These are phyloP conservation scores for Pseudomicrostroma phylloplanum DNA, from an alignment of 1,284 basidiomycete genomes.

Conservation along the genomic window DNA sequence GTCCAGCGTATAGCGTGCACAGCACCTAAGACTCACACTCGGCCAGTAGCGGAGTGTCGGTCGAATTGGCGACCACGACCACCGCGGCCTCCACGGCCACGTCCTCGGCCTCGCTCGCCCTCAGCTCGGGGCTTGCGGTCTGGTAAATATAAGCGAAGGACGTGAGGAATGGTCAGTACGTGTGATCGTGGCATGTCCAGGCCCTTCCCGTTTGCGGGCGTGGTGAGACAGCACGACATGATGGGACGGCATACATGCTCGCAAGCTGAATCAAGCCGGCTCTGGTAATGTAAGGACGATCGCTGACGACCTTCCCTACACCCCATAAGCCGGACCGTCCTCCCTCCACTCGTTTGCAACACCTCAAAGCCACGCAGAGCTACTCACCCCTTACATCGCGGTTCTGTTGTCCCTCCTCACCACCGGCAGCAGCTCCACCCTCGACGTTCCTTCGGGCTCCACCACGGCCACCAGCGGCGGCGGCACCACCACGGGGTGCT, in stretches of 20 bases:
- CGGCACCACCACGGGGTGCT: constrained; percentile 5
- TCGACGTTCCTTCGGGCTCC: constrained; percentile 13
- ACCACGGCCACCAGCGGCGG: constrained; percentile 10
- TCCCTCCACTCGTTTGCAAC: no score
- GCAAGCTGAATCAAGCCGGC: no score
- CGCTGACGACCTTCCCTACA: no score
- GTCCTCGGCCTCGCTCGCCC: constrained; percentile 50
- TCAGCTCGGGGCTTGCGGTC: constrained; percentile 33
- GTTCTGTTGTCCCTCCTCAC: constrained; percentile 12
- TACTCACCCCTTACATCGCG: constrained; percentile 7
- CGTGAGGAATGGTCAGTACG: neutral
- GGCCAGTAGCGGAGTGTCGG: constrained; percentile 75
- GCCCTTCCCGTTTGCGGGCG: no score
- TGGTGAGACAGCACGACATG: no score
- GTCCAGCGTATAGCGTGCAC: neutral
- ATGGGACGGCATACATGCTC: no score
- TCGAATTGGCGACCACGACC: constrained; percentile 69
- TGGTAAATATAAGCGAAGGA: neutral
- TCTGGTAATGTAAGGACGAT: no score
- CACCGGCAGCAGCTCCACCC: constrained; percentile 7
- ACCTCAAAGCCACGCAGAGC: neutral
- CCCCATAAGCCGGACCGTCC: no score
- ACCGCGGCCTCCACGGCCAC: constrained; percentile 52
- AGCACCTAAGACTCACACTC: constrained; percentile 29
- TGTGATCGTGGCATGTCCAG: neutral